Percentiles rank a stretch among this genome's conserved stretches.
These are phyloP conservation scores for Ampelocalamus luodianensis DNA, from an alignment of 176 grass and related monocot genomes.

Conservation along the genomic window DNA sequence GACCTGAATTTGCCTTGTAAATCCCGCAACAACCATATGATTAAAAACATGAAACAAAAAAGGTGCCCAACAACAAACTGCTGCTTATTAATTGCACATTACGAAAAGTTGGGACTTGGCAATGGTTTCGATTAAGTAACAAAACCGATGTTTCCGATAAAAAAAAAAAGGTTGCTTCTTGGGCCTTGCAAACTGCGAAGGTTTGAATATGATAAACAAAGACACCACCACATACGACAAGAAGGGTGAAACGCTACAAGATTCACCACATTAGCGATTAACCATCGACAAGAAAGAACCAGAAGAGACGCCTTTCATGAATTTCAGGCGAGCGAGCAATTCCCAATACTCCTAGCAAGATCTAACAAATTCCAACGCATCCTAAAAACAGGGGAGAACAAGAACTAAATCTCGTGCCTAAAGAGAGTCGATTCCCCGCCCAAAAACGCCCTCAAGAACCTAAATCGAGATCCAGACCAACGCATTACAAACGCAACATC, in stretches of 20 bases:
- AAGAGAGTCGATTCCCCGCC: not conserved
- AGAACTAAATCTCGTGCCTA: not conserved
- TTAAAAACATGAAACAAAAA: not conserved
- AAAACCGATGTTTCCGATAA: not conserved
- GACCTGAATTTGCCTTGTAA: not conserved
- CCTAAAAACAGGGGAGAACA: not conserved
- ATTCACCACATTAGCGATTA: not conserved
- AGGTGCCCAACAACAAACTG: not conserved
- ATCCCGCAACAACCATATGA: not conserved
- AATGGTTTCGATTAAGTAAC: not conserved
- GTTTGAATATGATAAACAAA: conserved; percentile 32
- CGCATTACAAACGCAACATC: not conserved
- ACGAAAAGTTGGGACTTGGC: not conserved
- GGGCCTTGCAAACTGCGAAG: not conserved
- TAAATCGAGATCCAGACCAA: conserved; percentile 14
- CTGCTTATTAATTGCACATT: not conserved
- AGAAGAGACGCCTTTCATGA: not conserved
- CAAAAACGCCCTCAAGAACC: not conserved
- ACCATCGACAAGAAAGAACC: not conserved
- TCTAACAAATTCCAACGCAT: not conserved
- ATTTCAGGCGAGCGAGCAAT: not conserved
- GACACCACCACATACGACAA: not conserved
- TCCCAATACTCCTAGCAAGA: not conserved
- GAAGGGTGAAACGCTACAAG: not conserved
- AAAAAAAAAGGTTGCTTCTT: conserved; percentile 15